phyloP scores from a whole-genome alignment of 768 basidiomycete genomes.

The Russula foetens region DNA sequence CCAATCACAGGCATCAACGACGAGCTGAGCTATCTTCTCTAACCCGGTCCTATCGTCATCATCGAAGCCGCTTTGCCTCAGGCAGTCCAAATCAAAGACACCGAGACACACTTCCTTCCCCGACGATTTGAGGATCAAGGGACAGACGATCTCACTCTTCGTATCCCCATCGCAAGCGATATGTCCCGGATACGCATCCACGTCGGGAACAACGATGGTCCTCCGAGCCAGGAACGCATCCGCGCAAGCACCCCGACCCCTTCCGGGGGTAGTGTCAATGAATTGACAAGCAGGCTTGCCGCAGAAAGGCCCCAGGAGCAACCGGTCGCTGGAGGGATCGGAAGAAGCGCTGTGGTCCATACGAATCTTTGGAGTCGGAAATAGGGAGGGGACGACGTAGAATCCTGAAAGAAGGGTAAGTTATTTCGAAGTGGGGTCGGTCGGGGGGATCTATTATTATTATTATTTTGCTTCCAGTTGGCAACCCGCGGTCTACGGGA shows the following conservation, averaged over 20 bases:
- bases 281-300: conserved; percentile 89
- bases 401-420: conserved; percentile 50
- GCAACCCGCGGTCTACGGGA: conserved; percentile 18
- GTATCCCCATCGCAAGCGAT: conserved; percentile 92
- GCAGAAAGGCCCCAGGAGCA: conserved; percentile 79
- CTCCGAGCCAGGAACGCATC: conserved; percentile 53
- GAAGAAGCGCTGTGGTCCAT: background rate
- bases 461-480: background rate
- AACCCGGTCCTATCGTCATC: conserved; percentile 36
- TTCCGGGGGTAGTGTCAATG: conserved; percentile 50
- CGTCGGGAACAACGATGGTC: conserved; percentile 66
- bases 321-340: conserved; percentile 21
- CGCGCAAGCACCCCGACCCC: conserved; percentile 75
- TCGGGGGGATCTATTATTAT: background rate
- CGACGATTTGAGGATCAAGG: conserved; percentile 41
- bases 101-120: conserved; percentile 31
- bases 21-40: conserved; percentile 31
- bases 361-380: conserved; percentile 39
- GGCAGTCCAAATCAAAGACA: conserved; percentile 39
- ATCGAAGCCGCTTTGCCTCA: conserved; percentile 33
- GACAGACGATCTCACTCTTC: conserved; percentile 84
- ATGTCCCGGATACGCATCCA: conserved; percentile 81
- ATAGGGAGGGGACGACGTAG: conserved; percentile 63
- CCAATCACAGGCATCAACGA: conserved; percentile 25
- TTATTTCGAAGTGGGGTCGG: conserved; percentile 26